These are phyloP conservation scores for Helotiales sp. DNA, from an alignment of 2,329 filamentous ascomycete species.

Conservation along the genomic window DNA sequence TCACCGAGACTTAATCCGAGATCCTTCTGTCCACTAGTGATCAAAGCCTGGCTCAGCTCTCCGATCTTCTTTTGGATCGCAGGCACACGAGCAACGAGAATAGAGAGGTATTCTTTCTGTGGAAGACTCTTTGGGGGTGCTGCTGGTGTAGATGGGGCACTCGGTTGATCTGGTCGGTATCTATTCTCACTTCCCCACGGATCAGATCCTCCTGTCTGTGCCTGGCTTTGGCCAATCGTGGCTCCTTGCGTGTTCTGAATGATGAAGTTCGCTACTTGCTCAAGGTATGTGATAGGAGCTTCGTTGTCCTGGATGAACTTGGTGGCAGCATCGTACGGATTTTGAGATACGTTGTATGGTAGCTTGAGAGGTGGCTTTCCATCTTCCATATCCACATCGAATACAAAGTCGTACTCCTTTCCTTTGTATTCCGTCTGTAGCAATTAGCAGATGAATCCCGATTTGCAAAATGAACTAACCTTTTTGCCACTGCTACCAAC, in stretches of 20 bases:
- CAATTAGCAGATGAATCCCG: neutral
- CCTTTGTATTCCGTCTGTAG: slow-evolving; percentile 69
- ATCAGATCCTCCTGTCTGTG: slow-evolving; percentile 56
- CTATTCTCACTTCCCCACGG: slow-evolving; percentile 79
- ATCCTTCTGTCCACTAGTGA: slow-evolving; percentile 74
- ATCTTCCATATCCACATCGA: slow-evolving; percentile 95
- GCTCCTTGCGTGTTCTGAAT: slow-evolving; percentile 86
- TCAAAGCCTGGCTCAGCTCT: slow-evolving; percentile 74
- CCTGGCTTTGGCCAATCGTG: slow-evolving; percentile 70
- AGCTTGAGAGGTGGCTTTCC: slow-evolving; percentile 90
- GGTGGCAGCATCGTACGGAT: slow-evolving; percentile 87
- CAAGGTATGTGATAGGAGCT: slow-evolving; percentile 83
- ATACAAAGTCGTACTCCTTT: slow-evolving; percentile 93
- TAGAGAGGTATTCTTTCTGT: slow-evolving; percentile 78
- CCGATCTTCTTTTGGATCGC: slow-evolving; percentile 78
- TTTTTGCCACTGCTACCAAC: slow-evolving; percentile 83
- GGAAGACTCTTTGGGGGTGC: slow-evolving; percentile 66
- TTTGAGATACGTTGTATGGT: slow-evolving; percentile 91
- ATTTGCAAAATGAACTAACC: slow-evolving; percentile 39
- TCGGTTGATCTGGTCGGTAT: slow-evolving; percentile 74
- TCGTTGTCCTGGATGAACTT: slow-evolving; percentile 92
- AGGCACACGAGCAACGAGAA: slow-evolving; percentile 72
- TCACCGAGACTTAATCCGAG: slow-evolving; percentile 76
- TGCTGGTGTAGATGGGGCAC: slow-evolving; percentile 44
- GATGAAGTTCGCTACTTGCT: slow-evolving; percentile 93